phyloP scores from a whole-genome alignment of 306 rosid species.

The Coriaria nepalensis region DNA sequence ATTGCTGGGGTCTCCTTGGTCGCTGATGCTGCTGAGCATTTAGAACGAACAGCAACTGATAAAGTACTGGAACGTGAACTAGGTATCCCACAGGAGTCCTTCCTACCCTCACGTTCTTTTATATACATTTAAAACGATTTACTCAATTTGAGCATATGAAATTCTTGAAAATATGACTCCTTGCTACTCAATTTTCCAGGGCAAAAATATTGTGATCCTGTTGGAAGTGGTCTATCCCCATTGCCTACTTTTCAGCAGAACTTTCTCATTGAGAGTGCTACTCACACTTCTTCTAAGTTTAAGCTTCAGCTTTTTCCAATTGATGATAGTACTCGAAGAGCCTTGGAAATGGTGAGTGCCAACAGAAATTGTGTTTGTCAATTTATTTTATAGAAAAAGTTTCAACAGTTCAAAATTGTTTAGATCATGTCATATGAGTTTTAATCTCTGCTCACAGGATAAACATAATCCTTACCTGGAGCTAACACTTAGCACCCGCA shows the following conservation, averaged over 20 bases:
- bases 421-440: constrained; percentile 3
- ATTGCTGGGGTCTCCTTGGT: constrained; percentile 97
- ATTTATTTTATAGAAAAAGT: background rate
- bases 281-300: constrained; percentile 41
- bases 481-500: constrained; percentile 81
- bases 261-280: constrained; percentile 36
- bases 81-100: constrained; percentile 35
- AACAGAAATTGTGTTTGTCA: constrained; percentile 3
- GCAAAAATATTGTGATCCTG: constrained; percentile 31
- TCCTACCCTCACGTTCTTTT: too few relatives aligned
- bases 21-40: constrained; percentile 98
- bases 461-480: constrained; percentile 89
- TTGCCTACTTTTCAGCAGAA: constrained; percentile 42
- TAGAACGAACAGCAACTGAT: constrained; percentile 61
- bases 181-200: constrained; percentile 35
- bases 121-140: too few relatives aligned
- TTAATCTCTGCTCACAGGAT: constrained; percentile 36
- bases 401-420: constrained; percentile 13
- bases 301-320: constrained; percentile 91
- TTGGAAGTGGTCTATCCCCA: constrained; percentile 26
- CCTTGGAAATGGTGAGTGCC: constrained; percentile 79
- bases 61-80: constrained; percentile 47
- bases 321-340: constrained; percentile 78
- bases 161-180: constrained; percentile 8
- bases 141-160: background rate